phyloP scores from a whole-genome alignment of 225 moss, liverwort and hornwort species.

The Marchantia paleacea region DNA sequence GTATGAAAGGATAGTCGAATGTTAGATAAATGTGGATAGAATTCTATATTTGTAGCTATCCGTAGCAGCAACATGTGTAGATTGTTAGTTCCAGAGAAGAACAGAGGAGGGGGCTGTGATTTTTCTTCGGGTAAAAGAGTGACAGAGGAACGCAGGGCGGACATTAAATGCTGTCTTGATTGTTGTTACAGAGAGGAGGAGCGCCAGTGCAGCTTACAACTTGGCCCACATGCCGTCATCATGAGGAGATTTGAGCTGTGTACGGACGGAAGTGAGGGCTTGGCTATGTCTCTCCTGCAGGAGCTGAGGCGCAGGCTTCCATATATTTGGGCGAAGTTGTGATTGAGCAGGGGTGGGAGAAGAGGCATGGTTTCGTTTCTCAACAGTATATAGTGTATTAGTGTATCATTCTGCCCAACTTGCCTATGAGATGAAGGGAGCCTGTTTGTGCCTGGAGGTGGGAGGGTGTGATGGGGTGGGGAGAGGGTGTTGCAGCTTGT shows the following conservation, averaged over 20 bases:
- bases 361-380: slow-evolving; percentile 38
- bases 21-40: no score
- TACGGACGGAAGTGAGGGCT: slow-evolving; percentile 25
- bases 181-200: slow-evolving; percentile 82
- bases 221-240: slow-evolving; percentile 50
- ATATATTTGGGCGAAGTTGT: slow-evolving; percentile 4
- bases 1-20: neutral
- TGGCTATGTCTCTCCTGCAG: slow-evolving; percentile 16
- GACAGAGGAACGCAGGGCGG: no score
- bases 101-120: no score
- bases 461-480: slow-evolving; percentile 44
- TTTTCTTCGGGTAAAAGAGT: no score
- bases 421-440: slow-evolving; percentile 50
- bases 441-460: slow-evolving; percentile 46
- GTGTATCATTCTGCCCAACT: slow-evolving; percentile 70
- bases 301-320: slow-evolving; percentile 20
- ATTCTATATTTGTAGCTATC: no score
- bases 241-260: slow-evolving; percentile 20
- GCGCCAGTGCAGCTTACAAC: slow-evolving; percentile 91
- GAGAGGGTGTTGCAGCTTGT: slow-evolving; percentile 57
- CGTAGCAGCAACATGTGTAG: no score
- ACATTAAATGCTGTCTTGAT: neutral
- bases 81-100: no score
- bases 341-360: slow-evolving; percentile 16
- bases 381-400: slow-evolving; percentile 93